phyloP scores from a whole-genome alignment of 495 filamentous ascomycete genomes.

The Neurospora sp. region DNA sequence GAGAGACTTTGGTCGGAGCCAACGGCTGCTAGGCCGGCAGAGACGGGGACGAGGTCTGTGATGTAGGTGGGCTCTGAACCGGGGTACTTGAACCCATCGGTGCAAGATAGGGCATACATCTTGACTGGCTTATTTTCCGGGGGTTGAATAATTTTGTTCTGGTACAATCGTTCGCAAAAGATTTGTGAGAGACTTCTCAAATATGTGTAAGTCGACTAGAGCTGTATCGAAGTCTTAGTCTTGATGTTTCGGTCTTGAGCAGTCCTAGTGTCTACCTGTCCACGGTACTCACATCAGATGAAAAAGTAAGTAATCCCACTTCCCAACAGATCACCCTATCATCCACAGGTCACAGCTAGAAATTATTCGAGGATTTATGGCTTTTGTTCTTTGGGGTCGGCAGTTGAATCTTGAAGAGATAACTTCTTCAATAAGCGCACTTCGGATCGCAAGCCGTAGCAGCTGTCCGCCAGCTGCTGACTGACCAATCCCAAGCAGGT shows the following conservation, averaged over 20 bases:
- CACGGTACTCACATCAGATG: background rate
- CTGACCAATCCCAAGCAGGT: background rate
- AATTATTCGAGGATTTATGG: background rate
- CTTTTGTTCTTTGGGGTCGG: background rate
- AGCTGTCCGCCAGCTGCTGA: background rate
- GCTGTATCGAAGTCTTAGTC: background rate
- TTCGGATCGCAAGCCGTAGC: background rate
- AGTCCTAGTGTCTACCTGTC: background rate
- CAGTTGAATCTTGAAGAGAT: background rate
- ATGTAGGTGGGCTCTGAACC: slow-evolving; percentile 37
- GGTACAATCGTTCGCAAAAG: background rate
- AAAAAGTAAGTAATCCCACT: background rate
- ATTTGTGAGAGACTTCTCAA: background rate
- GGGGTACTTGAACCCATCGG: slow-evolving; percentile 35
- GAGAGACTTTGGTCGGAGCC: slow-evolving; percentile 47
- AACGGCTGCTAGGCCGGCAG: slow-evolving; percentile 35
- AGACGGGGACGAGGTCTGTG: slow-evolving; percentile 37
- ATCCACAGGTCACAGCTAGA: background rate
- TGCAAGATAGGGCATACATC: slow-evolving; percentile 38
- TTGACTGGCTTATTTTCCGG: background rate
- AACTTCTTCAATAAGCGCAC: background rate
- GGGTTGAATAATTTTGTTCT: background rate
- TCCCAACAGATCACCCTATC: background rate
- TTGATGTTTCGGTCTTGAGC: background rate
- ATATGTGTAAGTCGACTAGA: background rate